These are phyloP conservation scores for Heliosperma pusillum DNA, from an alignment of 148 eudicot species.

Conservation along the genomic window DNA sequence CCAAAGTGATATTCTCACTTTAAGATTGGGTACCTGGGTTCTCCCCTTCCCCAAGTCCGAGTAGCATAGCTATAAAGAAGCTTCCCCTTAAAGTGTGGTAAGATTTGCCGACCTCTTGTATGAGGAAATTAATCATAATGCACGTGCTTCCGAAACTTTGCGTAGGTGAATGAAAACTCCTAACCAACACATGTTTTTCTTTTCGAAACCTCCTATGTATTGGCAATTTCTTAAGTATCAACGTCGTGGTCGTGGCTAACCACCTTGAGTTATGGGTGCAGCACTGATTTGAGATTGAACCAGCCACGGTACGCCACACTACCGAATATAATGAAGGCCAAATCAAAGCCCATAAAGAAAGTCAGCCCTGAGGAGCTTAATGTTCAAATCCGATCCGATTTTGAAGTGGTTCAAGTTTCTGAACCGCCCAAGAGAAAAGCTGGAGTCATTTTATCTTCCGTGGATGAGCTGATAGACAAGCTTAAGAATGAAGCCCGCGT, in stretches of 20 bases:
- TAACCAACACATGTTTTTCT: no score
- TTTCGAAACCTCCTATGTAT: no score
- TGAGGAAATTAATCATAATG: no score
- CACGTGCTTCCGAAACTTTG: no score
- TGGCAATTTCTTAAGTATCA: background rate
- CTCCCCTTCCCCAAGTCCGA: no score
- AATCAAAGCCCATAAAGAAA: constrained; percentile 80
- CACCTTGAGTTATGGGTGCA: constrained; percentile 30
- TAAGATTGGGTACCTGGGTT: no score
- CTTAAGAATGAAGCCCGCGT: constrained; percentile 93
- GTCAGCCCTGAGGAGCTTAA: constrained; percentile 65
- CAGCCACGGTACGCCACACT: constrained; percentile 98
- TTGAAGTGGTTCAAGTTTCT: constrained; percentile 70
- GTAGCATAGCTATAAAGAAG: no score
- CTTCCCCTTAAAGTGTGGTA: no score
- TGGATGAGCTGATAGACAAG: constrained; percentile 85
- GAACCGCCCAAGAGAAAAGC: constrained; percentile 97
- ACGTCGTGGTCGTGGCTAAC: background rate
- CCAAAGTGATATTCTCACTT: no score
- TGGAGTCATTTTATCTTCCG: constrained; percentile 80
- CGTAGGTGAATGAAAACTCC: no score
- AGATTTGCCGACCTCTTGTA: no score
- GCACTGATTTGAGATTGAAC: constrained; percentile 94
- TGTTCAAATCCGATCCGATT: constrained; percentile 62
- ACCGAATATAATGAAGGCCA: constrained; percentile 93